phyloP scores from a whole-genome alignment of 2,329 filamentous ascomycete species.

The Fusarium piperis region DNA sequence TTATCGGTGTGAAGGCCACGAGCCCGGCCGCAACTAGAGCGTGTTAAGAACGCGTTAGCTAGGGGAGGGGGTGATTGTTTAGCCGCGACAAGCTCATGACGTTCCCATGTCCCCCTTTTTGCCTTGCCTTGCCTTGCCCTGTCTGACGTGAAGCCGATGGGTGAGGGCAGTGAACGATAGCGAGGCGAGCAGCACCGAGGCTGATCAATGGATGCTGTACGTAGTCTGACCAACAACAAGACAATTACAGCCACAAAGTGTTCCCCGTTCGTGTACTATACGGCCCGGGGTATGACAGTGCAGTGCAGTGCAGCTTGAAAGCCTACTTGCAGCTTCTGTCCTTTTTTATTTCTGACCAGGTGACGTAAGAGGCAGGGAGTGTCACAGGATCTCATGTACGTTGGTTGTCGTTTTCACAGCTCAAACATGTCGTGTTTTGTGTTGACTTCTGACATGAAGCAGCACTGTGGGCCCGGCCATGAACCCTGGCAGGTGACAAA shows the following conservation, averaged over 20 bases:
- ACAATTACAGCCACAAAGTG: neutral
- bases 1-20: neutral
- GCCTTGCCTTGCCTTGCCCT: neutral
- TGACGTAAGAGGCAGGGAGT: constrained; percentile 14
- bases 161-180: neutral
- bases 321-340: neutral
- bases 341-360: neutral
- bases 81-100: constrained; percentile 1
- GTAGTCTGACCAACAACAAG: neutral
- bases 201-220: neutral
- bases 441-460: constrained; percentile 21
- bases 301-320: neutral
- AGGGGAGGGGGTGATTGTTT: neutral
- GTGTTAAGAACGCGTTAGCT: constrained; percentile 13
- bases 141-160: neutral
- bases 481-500: constrained; percentile 20
- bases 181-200: neutral
- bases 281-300: neutral
- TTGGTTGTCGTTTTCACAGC: constrained; percentile 16
- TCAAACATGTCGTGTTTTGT: constrained; percentile 31
- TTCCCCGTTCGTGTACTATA: neutral
- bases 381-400: constrained; percentile 22
- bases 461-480: constrained; percentile 23
- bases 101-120: neutral
- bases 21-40: constrained; percentile 25